These are phyloP conservation scores for Dentipellis sp. DNA, from an alignment of 768 basidiomycete species.

Conservation along the genomic window DNA sequence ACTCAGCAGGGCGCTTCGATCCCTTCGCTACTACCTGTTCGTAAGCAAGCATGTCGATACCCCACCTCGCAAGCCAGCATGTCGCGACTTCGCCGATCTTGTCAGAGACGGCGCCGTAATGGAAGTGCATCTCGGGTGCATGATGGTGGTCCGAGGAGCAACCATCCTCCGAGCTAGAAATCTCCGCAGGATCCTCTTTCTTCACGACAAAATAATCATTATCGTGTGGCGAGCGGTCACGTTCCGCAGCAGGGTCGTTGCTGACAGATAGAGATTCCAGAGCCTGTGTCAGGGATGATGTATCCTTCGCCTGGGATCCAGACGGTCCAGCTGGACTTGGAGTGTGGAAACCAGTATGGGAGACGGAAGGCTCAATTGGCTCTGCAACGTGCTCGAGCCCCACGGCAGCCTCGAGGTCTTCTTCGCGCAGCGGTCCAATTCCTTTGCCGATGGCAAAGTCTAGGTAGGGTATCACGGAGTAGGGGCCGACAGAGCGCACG, in stretches of 20 bases:
- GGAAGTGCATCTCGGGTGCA: constrained; percentile 33
- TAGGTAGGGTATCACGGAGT: constrained; percentile 69
- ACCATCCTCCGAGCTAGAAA: constrained; percentile 12
- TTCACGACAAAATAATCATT: neutral
- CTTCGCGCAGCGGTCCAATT: constrained; percentile 32
- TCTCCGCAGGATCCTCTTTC: constrained; percentile 18
- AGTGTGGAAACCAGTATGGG: neutral
- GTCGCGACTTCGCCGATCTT: constrained; percentile 87
- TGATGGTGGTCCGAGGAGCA: constrained; percentile 18
- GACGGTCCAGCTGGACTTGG: neutral
- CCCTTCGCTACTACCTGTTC: constrained; percentile 34
- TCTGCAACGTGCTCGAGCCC: constrained; percentile 64
- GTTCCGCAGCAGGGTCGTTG: neutral
- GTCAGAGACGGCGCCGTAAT: constrained; percentile 83
- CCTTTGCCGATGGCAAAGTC: constrained; percentile 72
- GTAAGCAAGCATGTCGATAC: constrained; percentile 59
- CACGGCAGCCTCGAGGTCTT: constrained; percentile 51
- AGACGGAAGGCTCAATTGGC: constrained; percentile 28
- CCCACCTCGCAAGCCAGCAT: constrained; percentile 88
- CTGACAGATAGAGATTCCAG: constrained; percentile 2
- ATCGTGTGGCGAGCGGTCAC: neutral
- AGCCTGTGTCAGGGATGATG: constrained; percentile 1
- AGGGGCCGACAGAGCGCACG: constrained; percentile 67
- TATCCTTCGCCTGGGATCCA: neutral
- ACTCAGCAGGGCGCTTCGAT: neutral